Evolutionary conservation across 2,329 filamentous ascomycete genomes (phyloP).

Genomic region (Emmonsiellopsis sp.): DNA sequence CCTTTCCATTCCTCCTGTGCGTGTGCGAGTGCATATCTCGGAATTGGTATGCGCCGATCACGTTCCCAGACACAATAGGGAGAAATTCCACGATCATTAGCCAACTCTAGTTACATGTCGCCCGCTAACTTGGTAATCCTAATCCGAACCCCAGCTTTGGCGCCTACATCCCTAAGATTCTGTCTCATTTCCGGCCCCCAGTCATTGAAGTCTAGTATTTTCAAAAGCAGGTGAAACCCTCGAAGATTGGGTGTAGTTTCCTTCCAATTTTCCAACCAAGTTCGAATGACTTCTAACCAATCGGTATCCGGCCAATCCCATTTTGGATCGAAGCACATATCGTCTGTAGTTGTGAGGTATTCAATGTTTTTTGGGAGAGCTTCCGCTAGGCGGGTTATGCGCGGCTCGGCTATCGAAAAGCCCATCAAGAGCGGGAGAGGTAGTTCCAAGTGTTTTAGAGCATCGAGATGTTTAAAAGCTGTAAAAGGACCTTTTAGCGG

Average conservation of each 20-base stretch:
- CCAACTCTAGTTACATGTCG: background rate
- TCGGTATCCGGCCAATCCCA: slow-evolving; percentile 1
- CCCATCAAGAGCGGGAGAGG: slow-evolving; percentile 10
- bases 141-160: background rate
- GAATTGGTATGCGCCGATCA: background rate
- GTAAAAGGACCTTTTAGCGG: background rate
- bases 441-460: slow-evolving; percentile 8
- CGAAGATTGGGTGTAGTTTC: slow-evolving; percentile 8
- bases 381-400: slow-evolving; percentile 1
- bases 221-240: slow-evolving; percentile 4
- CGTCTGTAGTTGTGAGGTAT: slow-evolving; percentile 11
- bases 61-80: background rate
- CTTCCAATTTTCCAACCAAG: slow-evolving; percentile 11
- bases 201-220: background rate
- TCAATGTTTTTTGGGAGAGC: slow-evolving; percentile 13
- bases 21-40: background rate
- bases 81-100: background rate
- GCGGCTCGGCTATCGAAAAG: slow-evolving; percentile 2
- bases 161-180: slow-evolving; percentile 2
- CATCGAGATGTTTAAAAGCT: slow-evolving; percentile 3
- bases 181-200: slow-evolving; percentile 3
- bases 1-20: background rate
- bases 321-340: slow-evolving; percentile 9
- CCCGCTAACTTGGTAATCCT: slow-evolving; percentile 1
- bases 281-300: slow-evolving; percentile 5